phyloP scores from a whole-genome alignment of 2,329 filamentous ascomycete species.

The Tolypocladium inflatum region DNA sequence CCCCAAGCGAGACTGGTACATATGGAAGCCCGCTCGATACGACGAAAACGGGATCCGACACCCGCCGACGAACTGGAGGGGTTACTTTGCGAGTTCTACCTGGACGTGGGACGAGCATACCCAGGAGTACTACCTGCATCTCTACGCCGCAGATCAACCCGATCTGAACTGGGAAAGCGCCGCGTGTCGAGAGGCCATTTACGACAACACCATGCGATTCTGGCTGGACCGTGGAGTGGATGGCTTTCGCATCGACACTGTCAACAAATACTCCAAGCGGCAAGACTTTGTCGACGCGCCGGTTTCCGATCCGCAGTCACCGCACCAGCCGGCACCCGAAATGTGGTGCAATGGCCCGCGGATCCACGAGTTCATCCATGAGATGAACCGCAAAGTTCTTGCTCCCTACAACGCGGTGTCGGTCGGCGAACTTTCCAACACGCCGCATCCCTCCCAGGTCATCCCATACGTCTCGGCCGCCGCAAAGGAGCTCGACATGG shows the following conservation, averaged over 20 bases:
- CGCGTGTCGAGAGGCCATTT: conserved; percentile 56
- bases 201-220: conserved; percentile 57
- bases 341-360: conserved; percentile 53
- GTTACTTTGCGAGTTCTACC: conserved; percentile 35
- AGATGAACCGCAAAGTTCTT: conserved; percentile 45
- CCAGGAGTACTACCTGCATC: conserved; percentile 44
- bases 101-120: conserved; percentile 44
- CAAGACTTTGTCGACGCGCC: conserved; percentile 45
- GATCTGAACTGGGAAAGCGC: conserved; percentile 71
- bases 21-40: conserved; percentile 51
- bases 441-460: conserved; percentile 40
- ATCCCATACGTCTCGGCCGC: conserved; percentile 44
- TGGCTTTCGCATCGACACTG: conserved; percentile 59
- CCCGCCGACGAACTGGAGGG: conserved; percentile 49
- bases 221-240: conserved; percentile 63
- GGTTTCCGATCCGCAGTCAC: conserved; percentile 26
- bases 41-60: conserved; percentile 41
- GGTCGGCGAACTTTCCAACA: conserved; percentile 52
- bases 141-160: conserved; percentile 62
- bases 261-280: conserved; percentile 57
- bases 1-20: conserved; percentile 52
- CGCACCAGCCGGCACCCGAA: conserved; percentile 32
- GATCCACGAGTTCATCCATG: conserved; percentile 51
- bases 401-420: conserved; percentile 48
- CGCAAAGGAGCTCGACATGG: conserved; percentile 49